Evolutionary conservation across 495 filamentous ascomycete genomes (phyloP).

Genomic region (Podospora anserina): DNA sequence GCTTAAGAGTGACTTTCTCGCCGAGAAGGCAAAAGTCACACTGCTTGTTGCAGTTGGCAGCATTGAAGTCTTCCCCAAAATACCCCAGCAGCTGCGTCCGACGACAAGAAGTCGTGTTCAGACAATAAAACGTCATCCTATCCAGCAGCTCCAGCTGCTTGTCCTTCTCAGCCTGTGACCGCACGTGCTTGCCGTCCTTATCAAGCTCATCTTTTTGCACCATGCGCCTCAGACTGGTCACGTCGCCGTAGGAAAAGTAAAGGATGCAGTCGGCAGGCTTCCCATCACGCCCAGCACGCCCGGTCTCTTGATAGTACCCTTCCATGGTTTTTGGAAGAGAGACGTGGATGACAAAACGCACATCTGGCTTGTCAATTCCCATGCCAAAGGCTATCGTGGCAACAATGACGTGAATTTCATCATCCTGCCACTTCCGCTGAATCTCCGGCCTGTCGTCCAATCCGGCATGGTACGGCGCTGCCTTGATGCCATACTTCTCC

Average conservation of each 20-base stretch:
- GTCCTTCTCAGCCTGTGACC: slow-evolving; percentile 49
- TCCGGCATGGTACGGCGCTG: slow-evolving; percentile 81
- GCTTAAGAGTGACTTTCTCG: slow-evolving; percentile 48
- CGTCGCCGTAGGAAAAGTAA: slow-evolving; percentile 76
- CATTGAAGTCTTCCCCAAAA: slow-evolving; percentile 79
- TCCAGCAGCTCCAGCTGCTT: slow-evolving; percentile 81
- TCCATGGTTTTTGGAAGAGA: slow-evolving; percentile 92
- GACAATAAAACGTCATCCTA: slow-evolving; percentile 79
- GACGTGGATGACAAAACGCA: slow-evolving; percentile 93
- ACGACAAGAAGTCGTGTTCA: slow-evolving; percentile 81
- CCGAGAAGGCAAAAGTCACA: slow-evolving; percentile 88
- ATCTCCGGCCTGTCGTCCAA: slow-evolving; percentile 65
- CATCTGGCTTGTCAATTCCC: slow-evolving; percentile 96
- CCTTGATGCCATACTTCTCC: slow-evolving; percentile 60
- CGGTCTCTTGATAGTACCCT: slow-evolving; percentile 97
- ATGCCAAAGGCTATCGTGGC: slow-evolving; percentile 99
- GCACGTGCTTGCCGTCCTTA: slow-evolving; percentile 60
- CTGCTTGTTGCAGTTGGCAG: slow-evolving; percentile 62
- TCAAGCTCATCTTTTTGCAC: slow-evolving; percentile 61
- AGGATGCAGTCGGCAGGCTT: slow-evolving; percentile 84
- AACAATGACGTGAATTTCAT: slow-evolving; percentile 80
- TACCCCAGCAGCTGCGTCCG: slow-evolving; percentile 85
- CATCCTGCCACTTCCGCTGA: slow-evolving; percentile 79
- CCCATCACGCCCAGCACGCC: slow-evolving; percentile 88
- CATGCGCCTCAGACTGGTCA: slow-evolving; percentile 61